phyloP scores from a whole-genome alignment of 176 grass and related monocot species.

The Triticum urartu region DNA sequence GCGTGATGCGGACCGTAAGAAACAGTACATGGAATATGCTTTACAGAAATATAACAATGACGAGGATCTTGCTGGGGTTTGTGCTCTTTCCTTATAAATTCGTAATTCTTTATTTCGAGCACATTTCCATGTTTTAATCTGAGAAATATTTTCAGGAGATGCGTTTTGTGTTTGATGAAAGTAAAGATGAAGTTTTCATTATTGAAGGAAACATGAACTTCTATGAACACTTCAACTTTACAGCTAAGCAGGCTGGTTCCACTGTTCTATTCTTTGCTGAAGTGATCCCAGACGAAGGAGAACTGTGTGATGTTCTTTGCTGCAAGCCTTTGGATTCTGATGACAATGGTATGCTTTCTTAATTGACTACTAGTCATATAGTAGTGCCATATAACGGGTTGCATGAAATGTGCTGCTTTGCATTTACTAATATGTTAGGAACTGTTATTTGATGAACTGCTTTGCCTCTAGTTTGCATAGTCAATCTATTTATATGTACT shows the following conservation, averaged over 20 bases:
- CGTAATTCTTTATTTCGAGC: background rate
- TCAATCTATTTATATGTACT: background rate
- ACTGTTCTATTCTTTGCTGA: background rate
- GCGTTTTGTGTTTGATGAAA: background rate
- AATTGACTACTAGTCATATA: background rate
- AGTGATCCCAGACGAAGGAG: background rate
- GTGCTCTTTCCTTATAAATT: background rate
- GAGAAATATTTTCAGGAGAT: background rate
- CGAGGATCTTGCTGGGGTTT: background rate
- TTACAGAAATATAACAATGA: background rate
- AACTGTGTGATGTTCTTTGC: background rate
- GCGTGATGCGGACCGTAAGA: background rate
- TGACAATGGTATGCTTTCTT: constrained; percentile 7
- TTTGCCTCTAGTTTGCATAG: background rate
- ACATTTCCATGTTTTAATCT: background rate
- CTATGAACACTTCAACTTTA: constrained; percentile 10
- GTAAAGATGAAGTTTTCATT: background rate
- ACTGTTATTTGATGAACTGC: background rate
- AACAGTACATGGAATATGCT: background rate
- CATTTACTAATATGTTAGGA: no score
- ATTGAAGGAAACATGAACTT: background rate
- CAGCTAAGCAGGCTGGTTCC: background rate
- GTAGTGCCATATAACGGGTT: background rate
- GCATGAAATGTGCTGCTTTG: background rate
- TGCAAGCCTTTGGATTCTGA: constrained; percentile 3